Evolutionary conservation across 257 asterid species (phyloP), one percentile per base, ranked within the genome.

Genomic region (Solanum tarapatanum): DNA sequence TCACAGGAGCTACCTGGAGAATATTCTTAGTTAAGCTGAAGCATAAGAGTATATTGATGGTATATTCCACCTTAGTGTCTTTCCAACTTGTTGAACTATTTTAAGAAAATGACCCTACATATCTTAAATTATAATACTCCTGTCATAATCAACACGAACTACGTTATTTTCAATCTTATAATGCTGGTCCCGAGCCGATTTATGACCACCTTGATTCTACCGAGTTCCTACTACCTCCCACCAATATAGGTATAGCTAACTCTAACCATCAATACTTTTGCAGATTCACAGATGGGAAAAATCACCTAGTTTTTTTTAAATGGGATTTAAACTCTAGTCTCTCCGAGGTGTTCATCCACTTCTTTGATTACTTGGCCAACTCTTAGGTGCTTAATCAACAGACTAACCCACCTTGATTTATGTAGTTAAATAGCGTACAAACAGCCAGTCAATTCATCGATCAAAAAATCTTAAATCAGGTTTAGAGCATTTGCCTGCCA

Each of bases 51-150:
- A 86, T 88, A 43, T 88, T 73, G 41, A 17, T 41, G 86, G 92
- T 89, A 90, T 92, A 91, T 90, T 88, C 87, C 90, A n/a, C 43
- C 70, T 62, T 35, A 37, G 69, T 82, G 85, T 41, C 85, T 48
- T 87, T 51, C 86, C n/a, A 39, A 83, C 58, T 11, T 89, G 75
- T 70, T 84, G 10, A 86, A 79, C 21, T 70, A 60, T 21, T 70
- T 88, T 86, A 75, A 76, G 69, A 37, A 69, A 48, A 55, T 84
- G 76, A 70, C 69, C 66, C 84, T 48, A 17, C 69, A 28, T 28
- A 14, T 80, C 43, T 82, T 45, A 82, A 48, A 48, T 30, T 26
- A 82, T 82, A 19, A 33, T 48, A 32, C 41, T 30, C 9, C 19
- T 30, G 43, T 48, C 70, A 48, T 48, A 48, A 51, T 82, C 12